These are phyloP conservation scores for Monosporascus sp. DNA, from an alignment of 2,329 filamentous ascomycete species.

Conservation along the genomic window DNA sequence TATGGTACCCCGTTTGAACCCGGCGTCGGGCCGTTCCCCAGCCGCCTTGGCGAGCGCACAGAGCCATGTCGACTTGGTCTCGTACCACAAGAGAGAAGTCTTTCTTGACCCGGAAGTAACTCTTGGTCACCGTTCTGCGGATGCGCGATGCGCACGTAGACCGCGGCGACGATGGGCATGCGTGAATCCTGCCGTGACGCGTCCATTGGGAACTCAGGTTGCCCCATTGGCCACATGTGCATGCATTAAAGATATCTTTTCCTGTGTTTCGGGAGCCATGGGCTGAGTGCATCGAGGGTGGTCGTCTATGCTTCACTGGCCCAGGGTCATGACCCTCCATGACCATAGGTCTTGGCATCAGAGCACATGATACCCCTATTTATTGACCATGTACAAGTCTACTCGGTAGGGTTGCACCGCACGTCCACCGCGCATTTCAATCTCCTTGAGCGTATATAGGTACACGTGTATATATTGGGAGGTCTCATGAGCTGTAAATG, in stretches of 20 bases:
- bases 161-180: constrained; percentile 36
- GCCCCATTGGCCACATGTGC: not conserved
- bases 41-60: constrained; percentile 32
- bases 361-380: constrained; percentile 8
- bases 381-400: too few relatives aligned
- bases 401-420: too few relatives aligned
- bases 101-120: constrained; percentile 40
- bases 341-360: too few relatives aligned
- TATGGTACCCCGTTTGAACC: constrained; percentile 34
- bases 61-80: constrained; percentile 42
- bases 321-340: too few relatives aligned
- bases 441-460: too few relatives aligned
- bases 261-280: too few relatives aligned
- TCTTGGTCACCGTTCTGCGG: constrained; percentile 41
- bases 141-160: constrained; percentile 39
- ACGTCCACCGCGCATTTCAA: too few relatives aligned
- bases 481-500: too few relatives aligned
- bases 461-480: too few relatives aligned
- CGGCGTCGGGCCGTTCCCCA: constrained; percentile 19
- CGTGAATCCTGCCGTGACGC: constrained; percentile 32
- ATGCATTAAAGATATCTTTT: too few relatives aligned
- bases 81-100: constrained; percentile 41
- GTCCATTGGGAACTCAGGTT: constrained; percentile 13
- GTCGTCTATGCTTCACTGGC: too few relatives aligned
- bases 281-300: too few relatives aligned